These are phyloP conservation scores for Rhizomucor miehei DNA, from an alignment of 371 early-diverging fungal species.

Conservation along the genomic window DNA sequence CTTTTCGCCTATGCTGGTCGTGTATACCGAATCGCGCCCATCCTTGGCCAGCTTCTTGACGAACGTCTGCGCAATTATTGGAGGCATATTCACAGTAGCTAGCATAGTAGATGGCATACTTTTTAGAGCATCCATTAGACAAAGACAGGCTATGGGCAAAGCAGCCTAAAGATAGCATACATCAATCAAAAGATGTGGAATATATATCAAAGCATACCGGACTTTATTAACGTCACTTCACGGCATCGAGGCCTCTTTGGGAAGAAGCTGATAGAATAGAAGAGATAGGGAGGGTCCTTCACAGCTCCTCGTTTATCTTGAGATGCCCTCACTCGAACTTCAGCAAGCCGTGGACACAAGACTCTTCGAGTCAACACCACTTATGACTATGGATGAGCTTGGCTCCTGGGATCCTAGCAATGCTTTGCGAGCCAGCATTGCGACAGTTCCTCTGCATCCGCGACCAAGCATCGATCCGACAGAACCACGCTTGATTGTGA, in stretches of 20 bases:
- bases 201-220: no score
- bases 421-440: constrained; percentile 4
- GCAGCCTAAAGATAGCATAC: constrained; percentile 11
- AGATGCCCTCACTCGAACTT: no score
- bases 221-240: no score
- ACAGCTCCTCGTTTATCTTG: no score
- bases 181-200: no score
- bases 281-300: no score
- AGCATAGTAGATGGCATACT: constrained; percentile 84
- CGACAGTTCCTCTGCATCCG: constrained; percentile 9
- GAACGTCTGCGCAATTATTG: constrained; percentile 90
- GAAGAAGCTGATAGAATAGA: no score
- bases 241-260: no score
- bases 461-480: background rate
- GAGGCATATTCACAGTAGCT: constrained; percentile 94
- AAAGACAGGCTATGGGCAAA: constrained; percentile 80
- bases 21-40: constrained; percentile 74
- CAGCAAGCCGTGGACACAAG: no score
- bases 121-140: constrained; percentile 75
- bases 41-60: constrained; percentile 87
- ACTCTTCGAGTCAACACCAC: no score
- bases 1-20: constrained; percentile 94
- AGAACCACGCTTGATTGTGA: constrained; percentile 9
- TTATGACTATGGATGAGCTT: no score
- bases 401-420: no score